These are phyloP conservation scores for Elongisporangium prolatum DNA, from an alignment of 352 stramenopile genomes.

Conservation along the genomic window DNA sequence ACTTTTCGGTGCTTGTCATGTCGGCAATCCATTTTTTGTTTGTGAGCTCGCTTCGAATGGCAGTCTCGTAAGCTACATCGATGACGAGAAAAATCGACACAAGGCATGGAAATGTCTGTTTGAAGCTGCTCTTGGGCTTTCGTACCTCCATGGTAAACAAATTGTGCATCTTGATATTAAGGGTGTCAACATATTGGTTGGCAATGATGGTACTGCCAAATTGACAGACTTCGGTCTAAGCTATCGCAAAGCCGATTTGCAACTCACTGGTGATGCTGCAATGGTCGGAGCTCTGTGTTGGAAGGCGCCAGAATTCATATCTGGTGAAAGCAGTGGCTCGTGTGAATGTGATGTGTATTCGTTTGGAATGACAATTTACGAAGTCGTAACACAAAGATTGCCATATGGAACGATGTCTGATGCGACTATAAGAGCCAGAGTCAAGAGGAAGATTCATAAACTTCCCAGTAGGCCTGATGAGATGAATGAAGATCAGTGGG, in stretches of 20 bases:
- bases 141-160: conserved; percentile 18
- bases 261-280: conserved; percentile 2
- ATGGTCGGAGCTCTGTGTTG: conserved; percentile 10
- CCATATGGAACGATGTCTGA: conserved; percentile 20
- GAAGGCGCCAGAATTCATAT: conserved; percentile 23
- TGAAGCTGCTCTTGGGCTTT: conserved; percentile 19
- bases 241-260: neutral
- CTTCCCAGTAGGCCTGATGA: conserved; percentile 11
- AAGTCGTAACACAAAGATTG: conserved; percentile 18
- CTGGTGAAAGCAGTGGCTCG: conserved; percentile 3
- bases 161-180: conserved; percentile 23
- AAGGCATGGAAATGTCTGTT: conserved; percentile 7
- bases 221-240: conserved; percentile 23
- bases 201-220: conserved; percentile 12
- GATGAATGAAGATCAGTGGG: conserved; percentile 30
- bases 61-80: neutral
- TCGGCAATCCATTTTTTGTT: conserved; percentile 17
- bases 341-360: conserved; percentile 35
- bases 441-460: conserved; percentile 10
- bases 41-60: conserved; percentile 4
- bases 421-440: conserved; percentile 8
- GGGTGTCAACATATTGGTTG: conserved; percentile 24
- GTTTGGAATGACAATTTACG: conserved; percentile 31
- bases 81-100: neutral
- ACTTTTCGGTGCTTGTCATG: conserved; percentile 21